Evolutionary conservation across 2,329 filamentous ascomycete species (phyloP), one percentile per base, ranked within the genome.

Genomic region (Fonsecaea multimorphosa): DNA sequence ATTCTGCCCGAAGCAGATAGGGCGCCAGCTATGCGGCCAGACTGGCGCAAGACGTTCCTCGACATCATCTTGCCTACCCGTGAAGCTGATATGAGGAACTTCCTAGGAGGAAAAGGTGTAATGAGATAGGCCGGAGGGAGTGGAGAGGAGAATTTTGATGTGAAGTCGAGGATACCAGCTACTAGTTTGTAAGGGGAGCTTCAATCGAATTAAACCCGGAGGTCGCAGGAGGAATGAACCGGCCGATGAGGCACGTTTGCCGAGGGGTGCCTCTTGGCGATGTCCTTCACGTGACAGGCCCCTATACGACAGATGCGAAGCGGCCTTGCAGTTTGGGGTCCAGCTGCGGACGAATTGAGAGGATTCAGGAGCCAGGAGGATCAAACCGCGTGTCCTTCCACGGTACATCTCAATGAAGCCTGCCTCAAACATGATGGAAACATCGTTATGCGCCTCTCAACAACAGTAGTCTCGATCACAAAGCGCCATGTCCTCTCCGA

Each of bases 41-140:
- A 96, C 87, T 96, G 93, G 86, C 93, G 89, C 85, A 98, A 88
- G 86, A 94, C 93, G 89, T 91, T 96, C 86, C 94, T 92, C 88
- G 97, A 96, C 94, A 98, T 97, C 85, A 82, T 86, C 81, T 81
- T 78, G 85, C 82, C 81, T 81, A 75, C 77, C 70, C 72, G 62
- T 64, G 71, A 71, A 72, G 71, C 70, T 70, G 46, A 34, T 63
- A 38, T 58, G 49, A 66, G 60, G 52, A 46, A 63, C 65, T 66
- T 67, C 61, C 66, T 59, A 69, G 66, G 65, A 62, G 66, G 58
- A 65, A 59, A 54, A 63, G 59, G 61, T 61, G 60, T 38, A 54
- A 57, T 59, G 58, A 72, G 70, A 73, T 73, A 74, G 77, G 78
- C 76, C 74, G 77, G 76, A 77, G 76, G 74, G 75, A 74, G 77